These are phyloP conservation scores for Debaryomyces subglobosus DNA, from an alignment of 1,139 yeast species.

Conservation along the genomic window DNA sequence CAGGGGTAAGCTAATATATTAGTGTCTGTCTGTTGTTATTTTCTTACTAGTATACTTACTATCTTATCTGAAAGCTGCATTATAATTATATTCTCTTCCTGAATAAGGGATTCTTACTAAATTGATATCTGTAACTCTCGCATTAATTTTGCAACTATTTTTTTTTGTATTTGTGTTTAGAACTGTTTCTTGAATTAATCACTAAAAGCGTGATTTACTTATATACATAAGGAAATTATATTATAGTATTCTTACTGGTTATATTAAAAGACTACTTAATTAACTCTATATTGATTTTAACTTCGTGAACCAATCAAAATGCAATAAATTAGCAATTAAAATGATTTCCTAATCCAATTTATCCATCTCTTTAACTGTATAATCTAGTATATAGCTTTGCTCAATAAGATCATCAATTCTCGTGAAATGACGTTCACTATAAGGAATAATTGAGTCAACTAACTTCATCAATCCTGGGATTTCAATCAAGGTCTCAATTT, in stretches of 20 bases:
- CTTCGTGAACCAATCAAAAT: not conserved
- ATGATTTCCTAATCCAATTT: slow-evolving; percentile 24
- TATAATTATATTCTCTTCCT: not conserved
- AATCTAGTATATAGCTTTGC: slow-evolving; percentile 83
- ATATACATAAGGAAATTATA: not conserved
- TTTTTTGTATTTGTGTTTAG: not conserved
- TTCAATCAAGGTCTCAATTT: slow-evolving; percentile 57
- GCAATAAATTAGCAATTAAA: not conserved
- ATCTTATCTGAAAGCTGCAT: slow-evolving; percentile 1
- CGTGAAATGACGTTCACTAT: slow-evolving; percentile 80
- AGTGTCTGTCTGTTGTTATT: not conserved
- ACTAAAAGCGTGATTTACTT: not conserved
- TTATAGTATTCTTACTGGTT: not conserved
- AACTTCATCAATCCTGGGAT: slow-evolving; percentile 68
- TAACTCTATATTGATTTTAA: not conserved
- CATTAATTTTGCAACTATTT: not conserved
- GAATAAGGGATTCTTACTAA: not conserved
- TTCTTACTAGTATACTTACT: not conserved
- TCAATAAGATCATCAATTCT: slow-evolving; percentile 81
- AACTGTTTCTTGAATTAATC: not conserved
- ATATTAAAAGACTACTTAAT: not conserved
- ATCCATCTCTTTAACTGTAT: slow-evolving; percentile 79
- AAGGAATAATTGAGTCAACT: slow-evolving; percentile 79
- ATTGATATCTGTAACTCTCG: not conserved
- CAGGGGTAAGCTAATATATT: slow-evolving; percentile 18